Conservation (phyloP, 768 basidiomycete genomes). For the Lenzites betulinus region DNA sequence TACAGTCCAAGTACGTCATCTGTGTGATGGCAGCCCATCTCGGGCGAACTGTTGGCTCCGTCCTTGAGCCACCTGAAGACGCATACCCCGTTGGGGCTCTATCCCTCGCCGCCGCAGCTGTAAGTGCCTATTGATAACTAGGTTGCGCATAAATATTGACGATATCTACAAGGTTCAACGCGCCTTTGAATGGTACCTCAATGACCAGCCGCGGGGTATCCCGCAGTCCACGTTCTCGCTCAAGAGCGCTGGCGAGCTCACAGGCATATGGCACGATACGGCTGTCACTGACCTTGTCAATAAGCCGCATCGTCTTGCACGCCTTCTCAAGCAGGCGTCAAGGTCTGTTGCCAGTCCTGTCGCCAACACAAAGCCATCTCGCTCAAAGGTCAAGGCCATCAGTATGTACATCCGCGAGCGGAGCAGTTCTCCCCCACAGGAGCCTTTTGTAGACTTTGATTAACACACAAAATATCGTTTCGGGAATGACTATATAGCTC, state of each 20-base stretch:
- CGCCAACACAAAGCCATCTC: not conserved
- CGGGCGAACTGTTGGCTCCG: not conserved
- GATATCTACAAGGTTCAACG: slow-evolving; percentile 5
- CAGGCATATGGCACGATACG: not conserved
- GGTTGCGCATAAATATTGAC: no score
- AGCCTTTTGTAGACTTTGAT: not conserved
- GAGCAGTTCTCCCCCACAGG: not conserved
- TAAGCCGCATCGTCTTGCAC: not conserved
- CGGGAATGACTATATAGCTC: no score
- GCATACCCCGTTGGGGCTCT: not conserved
- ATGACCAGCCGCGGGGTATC: not conserved
- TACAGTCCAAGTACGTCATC: slow-evolving; percentile 1
- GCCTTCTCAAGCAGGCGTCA: not conserved
- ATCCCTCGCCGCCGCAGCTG: not conserved
- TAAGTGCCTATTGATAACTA: not conserved
- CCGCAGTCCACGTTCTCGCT: not conserved
- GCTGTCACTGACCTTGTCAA: not conserved
- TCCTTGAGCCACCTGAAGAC: not conserved
- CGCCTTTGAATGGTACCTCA: not conserved
- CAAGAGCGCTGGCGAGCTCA: not conserved
- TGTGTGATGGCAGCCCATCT: not conserved
- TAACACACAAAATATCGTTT: not conserved
- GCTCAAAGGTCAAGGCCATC: not conserved
- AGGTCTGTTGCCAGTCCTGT: not conserved
- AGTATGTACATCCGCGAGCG: not conserved